Evolutionary conservation across 768 basidiomycete genomes (phyloP), one percentile per base, ranked within the genome.

Genomic region (Pilatotrama ljubarskyi): DNA sequence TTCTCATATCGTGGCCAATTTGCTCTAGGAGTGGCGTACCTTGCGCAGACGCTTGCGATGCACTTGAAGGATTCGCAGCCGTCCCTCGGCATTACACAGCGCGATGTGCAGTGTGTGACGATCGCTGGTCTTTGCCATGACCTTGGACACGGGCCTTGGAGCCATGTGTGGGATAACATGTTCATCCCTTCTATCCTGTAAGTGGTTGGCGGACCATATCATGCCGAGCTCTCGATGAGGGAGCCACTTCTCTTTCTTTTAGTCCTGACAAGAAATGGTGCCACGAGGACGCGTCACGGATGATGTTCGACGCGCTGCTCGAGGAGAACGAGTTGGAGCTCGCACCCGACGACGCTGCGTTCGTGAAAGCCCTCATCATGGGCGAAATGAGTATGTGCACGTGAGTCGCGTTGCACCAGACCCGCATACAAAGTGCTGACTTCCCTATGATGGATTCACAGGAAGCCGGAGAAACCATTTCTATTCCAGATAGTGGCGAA

Each of bases 401-500:
- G 88, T 88, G 20, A 48, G 83, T 78, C 47, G 6, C 14, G 14
- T 7, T 40, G 5, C 3, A 35, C 18, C 3, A n/a, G 52, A 10
- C 20, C 11, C 22, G 18, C 7, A 13, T 1, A 20, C 10, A 22
- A 1, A 26, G 13, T 17, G 22, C 37, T 35, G 36, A 51, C 10
- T 11, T 0, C 18, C 9, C 8, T 22, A 8, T 25, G 8, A n/a
- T 37, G 10, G 8, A 32, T 10, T 55, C 20, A 5, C 49, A 55
- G 61, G n/a, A 51, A 64, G 53, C 32, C 50, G 5, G 87, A 87
- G 68, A 92, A 92, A 71, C 71, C 75, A 0, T 93, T 90, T 65
- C 72, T 94, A 2, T 94, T 93, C 66, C 88, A 93, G 54, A 93
- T 94, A 51, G 89, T 94, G 2, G 86, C 91, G 0, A 94, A 94